Evolutionary conservation across 169 alveolate species (phyloP), one percentile per base, ranked within the genome.

Genomic region (Cryptosporidium canis): DNA sequence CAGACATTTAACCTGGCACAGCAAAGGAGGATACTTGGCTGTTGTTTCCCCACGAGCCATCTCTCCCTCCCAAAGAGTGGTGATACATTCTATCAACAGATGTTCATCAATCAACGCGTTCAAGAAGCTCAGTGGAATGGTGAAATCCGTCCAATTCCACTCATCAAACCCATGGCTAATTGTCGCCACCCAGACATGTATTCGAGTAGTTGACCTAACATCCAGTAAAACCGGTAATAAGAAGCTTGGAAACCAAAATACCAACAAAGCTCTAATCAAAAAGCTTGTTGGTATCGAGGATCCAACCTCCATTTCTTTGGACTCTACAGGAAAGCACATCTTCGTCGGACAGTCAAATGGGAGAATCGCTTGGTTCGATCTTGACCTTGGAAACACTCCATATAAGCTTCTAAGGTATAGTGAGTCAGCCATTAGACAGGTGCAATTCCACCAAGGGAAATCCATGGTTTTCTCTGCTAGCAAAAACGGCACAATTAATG

Each of bases 351-450:
- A 95, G 64, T 93, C 93, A 71, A 96, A 94, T 91, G 93, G 95
- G 37, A 95, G 95, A 83, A 92, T 96, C 2, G 92, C 93, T 39
- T 96, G 97, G 97, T 96, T 93, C 82, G 97, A 96, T 71, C 83
- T 94, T 43, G 98, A 96, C 67, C 91, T 95, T 87, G 93, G 95
- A 9, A 90, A 93, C 56, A 85, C 93, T 16, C 97, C 97, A 12
- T 96, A 90, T 68, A 95, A 94, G 84, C 91, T 92, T 27, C 83
- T 96, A 90, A 94, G 93, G 66, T 96, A 93, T 85, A 96, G 95
- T 72, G 93, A 94, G 48, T 94, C 93, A 66, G 94, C 93, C n/a
- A 91, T 96, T 12, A 92, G 94, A 65, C 39, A 83, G 16, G 95
- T 95, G 0, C 83, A 90, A 16, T 93, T 71, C 83, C 93, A 91